Base-by-base conservation (phyloP, 2,329 filamentous ascomycete genomes). In the Waltergamsia citrina region DNA sequence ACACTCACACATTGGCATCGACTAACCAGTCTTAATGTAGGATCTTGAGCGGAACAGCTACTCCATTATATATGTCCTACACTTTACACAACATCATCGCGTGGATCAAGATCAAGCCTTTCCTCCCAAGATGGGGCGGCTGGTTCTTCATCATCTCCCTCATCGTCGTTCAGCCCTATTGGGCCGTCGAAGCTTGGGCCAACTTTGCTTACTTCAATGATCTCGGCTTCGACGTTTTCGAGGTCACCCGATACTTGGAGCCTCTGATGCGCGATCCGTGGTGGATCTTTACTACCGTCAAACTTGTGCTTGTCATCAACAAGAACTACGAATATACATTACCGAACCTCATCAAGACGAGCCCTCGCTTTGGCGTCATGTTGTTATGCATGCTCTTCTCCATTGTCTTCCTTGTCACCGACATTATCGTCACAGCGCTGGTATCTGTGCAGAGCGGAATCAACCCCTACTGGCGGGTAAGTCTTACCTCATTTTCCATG, bases 401-500 rank as follows among this genome's bases (percentile, higher is more conserved):
- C 25, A 38, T 42, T 18, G 24, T 38, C 29, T 42, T 42, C 19
- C n/a, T 42, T 12, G n/a, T 39, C n/a, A 26, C 19, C 33, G 40
- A 42, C 18, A 29, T 37, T 21, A 22, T 31, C 25, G 26, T 35
- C 15, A 39, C 35, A 9, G 29, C 32, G 5, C 16, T 23, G 11
- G 19, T 31, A 12, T 32, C 33, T 6, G 17, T 15, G 12, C 34
- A 37, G 18, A 41, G 38, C 25, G 41, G 38, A 22, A 41, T 43
- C 32, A 43, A 43, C 26, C 41, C 41, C 11, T 43, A 31, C 34
- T 43, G 41, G 41, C 24, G 40, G 25, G 39, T 41, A 14, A 37
- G 35, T 26, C 17, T 20, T 20, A 15, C 7, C 16, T n/a, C 17
- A 11, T 20, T 22, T 23, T 25, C 7, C 29, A 32, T 20, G 10